phyloP scores from a whole-genome alignment of 257 asterid genomes.

The Petrea volubilis region DNA sequence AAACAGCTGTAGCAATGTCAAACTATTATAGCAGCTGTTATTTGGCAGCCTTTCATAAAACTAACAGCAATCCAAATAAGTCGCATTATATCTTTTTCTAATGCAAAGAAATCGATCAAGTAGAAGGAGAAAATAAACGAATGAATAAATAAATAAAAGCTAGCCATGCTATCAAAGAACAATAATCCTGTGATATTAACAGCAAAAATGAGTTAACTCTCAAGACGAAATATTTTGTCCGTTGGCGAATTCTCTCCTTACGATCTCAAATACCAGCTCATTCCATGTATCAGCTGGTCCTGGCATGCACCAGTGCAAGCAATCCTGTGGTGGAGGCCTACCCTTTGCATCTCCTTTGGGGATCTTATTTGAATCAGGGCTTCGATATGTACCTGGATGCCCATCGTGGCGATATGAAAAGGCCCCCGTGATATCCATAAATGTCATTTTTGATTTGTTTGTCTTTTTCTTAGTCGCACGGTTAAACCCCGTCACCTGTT shows the following conservation, averaged over 20 bases:
- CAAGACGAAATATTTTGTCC: neutral
- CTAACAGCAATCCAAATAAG: too few species aligned
- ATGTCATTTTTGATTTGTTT: constrained; percentile 43
- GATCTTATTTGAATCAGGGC: constrained; percentile 62
- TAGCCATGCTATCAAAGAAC: neutral
- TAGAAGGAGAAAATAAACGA: neutral
- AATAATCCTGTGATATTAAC: neutral
- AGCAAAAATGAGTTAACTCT: neutral
- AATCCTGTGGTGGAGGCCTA: constrained; percentile 72
- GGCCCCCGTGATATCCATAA: constrained; percentile 58
- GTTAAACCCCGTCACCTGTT: constrained; percentile 44
- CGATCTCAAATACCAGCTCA: constrained; percentile 48
- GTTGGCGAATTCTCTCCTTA: constrained; percentile 47
- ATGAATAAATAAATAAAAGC: too few species aligned
- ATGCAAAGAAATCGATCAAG: neutral
- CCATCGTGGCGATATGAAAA: constrained; percentile 63
- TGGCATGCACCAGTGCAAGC: constrained; percentile 91
- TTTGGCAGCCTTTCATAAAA: too few species aligned
- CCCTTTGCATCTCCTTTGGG: constrained; percentile 67
- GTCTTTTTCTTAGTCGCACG: constrained; percentile 43
- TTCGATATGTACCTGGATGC: constrained; percentile 70
- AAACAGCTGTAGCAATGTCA: too few species aligned
- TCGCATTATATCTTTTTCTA: neutral
- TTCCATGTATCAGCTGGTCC: constrained; percentile 55
- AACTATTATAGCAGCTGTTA: too few species aligned